These are phyloP conservation scores for Arbutus unedo DNA, from an alignment of 148 eudicot genomes.

Conservation along the genomic window DNA sequence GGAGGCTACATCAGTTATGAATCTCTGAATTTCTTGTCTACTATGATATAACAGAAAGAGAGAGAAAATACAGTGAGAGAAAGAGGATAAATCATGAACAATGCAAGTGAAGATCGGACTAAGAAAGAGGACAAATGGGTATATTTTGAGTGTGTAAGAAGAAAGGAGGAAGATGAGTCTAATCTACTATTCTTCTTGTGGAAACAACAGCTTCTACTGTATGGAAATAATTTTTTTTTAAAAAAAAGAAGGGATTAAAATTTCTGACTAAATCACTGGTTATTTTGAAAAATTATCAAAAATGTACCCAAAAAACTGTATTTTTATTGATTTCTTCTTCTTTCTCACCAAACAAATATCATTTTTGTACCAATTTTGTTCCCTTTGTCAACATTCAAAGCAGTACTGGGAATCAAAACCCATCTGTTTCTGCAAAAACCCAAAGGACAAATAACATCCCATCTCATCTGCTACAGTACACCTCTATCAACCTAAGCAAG, in stretches of 20 bases:
- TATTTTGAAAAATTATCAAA: too few species aligned
- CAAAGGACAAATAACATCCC: too few species aligned
- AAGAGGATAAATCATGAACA: background rate
- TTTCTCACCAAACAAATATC: too few species aligned
- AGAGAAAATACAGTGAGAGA: background rate
- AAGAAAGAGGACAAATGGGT: conserved; percentile 5
- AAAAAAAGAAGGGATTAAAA: too few species aligned
- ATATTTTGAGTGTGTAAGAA: background rate
- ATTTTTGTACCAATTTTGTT: too few species aligned
- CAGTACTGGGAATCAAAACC: background rate
- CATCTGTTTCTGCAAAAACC: background rate
- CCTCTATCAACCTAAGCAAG: background rate
- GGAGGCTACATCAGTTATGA: conserved; percentile 13
- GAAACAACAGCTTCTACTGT: background rate
- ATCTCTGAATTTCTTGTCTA: background rate
- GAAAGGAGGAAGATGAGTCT: background rate
- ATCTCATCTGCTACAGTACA: background rate
- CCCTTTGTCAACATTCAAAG: background rate
- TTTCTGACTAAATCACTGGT: too few species aligned
- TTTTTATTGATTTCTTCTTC: too few species aligned
- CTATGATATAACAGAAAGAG: background rate
- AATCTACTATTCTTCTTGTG: background rate
- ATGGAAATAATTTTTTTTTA: background rate
- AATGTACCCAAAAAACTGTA: too few species aligned
- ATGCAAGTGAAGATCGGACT: background rate